Base-by-base conservation (phyloP, 2,329 filamentous ascomycete species). In the Dothistroma pini region DNA sequence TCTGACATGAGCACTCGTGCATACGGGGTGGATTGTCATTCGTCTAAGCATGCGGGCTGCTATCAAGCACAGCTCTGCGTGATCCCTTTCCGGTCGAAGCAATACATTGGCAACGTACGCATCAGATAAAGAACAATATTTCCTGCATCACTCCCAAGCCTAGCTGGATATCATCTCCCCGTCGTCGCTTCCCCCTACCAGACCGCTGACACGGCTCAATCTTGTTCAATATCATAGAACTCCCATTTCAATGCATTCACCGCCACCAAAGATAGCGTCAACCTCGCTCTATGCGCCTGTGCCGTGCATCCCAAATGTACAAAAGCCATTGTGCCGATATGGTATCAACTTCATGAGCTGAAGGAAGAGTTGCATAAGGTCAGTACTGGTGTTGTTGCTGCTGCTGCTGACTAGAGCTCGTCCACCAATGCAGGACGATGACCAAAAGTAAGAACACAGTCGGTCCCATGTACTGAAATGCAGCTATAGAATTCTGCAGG, bases 401-500 rank as follows among this genome's bases (percentile, higher is more conserved):
- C 47, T 34, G 25, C 41, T 44, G 41, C 41, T 48, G 32, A 21
- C 48, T 38, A 54, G 61, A 60, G 32, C 65, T 60, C 47, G 41
- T 56, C 64, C 65, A 70, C 64, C 65, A 70, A 35, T 71, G 63
- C 10, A 70, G 51, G n/a, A 65, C 50, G 51, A 73, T 63, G 11
- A 68, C 70, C 51, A 69, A 44, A 12, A 74, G 35, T 50, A 75
- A 51, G 22, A 75, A 58, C 16, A 68, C 51, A 29, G 70, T 58
- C 10, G 72, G 71, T 38, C 66, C 67, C 41, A 73, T 52, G 59
- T 70, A 71, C 55, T 71, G 66, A 50, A 70, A 49, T 31, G 69
- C 66, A 56, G 70, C 65, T 38, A 77, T 72, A 77, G 73, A 65
- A 77, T 74, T 61, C 71, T 73, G 64, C 75, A 77, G 11, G 73